Evolutionary conservation across 2,329 filamentous ascomycete genomes (phyloP).

Genomic region (Fusarium graminum): DNA sequence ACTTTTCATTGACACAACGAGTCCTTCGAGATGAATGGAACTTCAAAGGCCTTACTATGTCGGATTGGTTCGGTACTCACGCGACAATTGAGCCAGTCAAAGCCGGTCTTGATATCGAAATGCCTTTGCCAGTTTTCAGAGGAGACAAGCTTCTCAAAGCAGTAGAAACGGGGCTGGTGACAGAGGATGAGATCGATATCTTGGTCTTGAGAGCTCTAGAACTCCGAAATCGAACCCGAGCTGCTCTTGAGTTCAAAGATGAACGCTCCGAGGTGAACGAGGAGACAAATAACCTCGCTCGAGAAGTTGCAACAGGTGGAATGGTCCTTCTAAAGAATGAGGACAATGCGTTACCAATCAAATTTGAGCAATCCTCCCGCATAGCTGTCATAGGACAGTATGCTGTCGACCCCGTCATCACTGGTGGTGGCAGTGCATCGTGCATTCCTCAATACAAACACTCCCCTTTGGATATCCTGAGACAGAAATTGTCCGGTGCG

Average conservation of each 20-base stretch:
- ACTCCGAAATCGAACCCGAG: constrained; percentile 19
- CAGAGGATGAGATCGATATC: constrained; percentile 12
- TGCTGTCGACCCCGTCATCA: constrained; percentile 18
- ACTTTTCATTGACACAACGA: background rate
- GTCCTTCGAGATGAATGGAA: constrained; percentile 34
- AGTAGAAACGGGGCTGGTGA: background rate
- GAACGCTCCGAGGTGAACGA: constrained; percentile 28
- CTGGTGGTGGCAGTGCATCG: constrained; percentile 36
- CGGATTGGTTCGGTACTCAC: constrained; percentile 42
- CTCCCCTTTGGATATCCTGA: constrained; percentile 13
- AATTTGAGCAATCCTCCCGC: background rate
- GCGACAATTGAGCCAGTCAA: constrained; percentile 10
- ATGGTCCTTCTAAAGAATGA: constrained; percentile 39
- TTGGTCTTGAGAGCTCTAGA: constrained; percentile 8
- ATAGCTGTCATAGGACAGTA: constrained; percentile 34
- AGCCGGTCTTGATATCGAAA: constrained; percentile 35
- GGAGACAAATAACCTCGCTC: constrained; percentile 29
- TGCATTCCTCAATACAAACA: constrained; percentile 33
- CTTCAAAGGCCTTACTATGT: constrained; percentile 32
- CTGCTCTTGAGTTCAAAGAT: background rate
- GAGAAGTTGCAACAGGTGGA: constrained; percentile 12
- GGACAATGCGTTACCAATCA: constrained; percentile 10
- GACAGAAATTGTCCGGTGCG: constrained; percentile 1
- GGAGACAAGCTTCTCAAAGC: constrained; percentile 22
- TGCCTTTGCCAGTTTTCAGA: constrained; percentile 35